Conservation (phyloP, 352 stramenopile species). For the Pythium oligandrum region DNA sequence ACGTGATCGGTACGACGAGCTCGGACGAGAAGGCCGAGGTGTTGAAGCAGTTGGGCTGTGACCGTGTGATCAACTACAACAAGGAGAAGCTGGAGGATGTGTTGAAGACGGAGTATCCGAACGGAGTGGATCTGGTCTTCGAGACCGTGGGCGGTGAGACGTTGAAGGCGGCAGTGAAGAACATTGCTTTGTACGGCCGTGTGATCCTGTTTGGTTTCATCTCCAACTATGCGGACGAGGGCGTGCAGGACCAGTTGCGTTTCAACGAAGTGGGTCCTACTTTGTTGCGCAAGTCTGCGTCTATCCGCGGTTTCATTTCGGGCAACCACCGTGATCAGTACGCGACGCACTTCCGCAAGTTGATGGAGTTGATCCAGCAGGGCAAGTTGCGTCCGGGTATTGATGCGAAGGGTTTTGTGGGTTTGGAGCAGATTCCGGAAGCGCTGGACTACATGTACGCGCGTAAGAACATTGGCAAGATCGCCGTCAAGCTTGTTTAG, state of each 20-base stretch:
- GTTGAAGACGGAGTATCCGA: slow-evolving; percentile 67
- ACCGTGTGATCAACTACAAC: slow-evolving; percentile 87
- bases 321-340: slow-evolving; percentile 30
- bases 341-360: slow-evolving; percentile 34
- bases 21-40: slow-evolving; percentile 84
- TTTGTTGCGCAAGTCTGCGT: slow-evolving; percentile 32
- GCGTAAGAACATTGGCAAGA: too few relatives aligned
- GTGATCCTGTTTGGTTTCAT: slow-evolving; percentile 60
- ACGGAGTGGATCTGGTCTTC: slow-evolving; percentile 63
- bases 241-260: slow-evolving; percentile 9
- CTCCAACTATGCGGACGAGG: slow-evolving; percentile 36
- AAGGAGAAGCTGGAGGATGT: slow-evolving; percentile 52
- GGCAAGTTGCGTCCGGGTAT: slow-evolving; percentile 49
- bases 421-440: slow-evolving; percentile 29
- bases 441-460: slow-evolving; percentile 35
- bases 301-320: slow-evolving; percentile 35
- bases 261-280: slow-evolving; percentile 9
- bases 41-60: slow-evolving; percentile 54
- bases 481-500: too few relatives aligned
- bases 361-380: slow-evolving; percentile 44
- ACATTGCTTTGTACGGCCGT: slow-evolving; percentile 49
- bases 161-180: slow-evolving; percentile 43
- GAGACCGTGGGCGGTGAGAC: slow-evolving; percentile 56
- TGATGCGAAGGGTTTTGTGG: slow-evolving; percentile 23
- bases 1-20: slow-evolving; percentile 78